Base-by-base conservation (phyloP, 2,329 filamentous ascomycete species). In the Penicillium italicum region DNA sequence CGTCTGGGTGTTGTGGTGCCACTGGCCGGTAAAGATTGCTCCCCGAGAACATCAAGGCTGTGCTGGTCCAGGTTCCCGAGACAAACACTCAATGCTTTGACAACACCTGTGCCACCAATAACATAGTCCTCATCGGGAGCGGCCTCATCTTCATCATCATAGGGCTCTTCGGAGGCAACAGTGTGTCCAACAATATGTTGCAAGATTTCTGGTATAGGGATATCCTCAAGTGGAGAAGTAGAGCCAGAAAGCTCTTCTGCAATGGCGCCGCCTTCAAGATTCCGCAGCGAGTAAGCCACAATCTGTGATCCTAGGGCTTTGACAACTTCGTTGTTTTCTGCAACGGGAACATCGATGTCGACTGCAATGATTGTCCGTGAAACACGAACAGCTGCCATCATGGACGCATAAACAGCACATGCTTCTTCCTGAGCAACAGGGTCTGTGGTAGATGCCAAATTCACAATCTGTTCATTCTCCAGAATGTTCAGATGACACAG, bases 51-150 rank as follows among this genome's bases (percentile, higher is more conserved):
- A 49, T 69, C 65, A 34, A 58, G 41, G 31, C 60, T 83, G 77
- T 30, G 83, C 50, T 86, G 82, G 51, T 84, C 82, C 57, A 89
- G 85, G 69, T 96, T 95, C 64, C 91, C 87, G 47, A 99, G 79
- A 67, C 92, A 96, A 66, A 95, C 95, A 51, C 90, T 87, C 43
- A 99, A 79, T 5, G 94, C 94, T 75, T 96, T 97, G 46, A 96
- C 93, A 1, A 99, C 91, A 26, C 93, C 94, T 0, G 91, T 96
- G 16, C 93, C 93, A 20, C 93, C 92, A 66, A 97, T 94, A 42
- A 97, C 91, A 73, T 97, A 97, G 72, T 97, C 91, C 56, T 96
- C 89, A 62, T 96, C 91, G 0, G 91, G 89, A 7, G 91, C 88
- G 11, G 86, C 80, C 3, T 87, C 85, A 41, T 85, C 80, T 22